Evolutionary conservation across 106 monocot genomes (phyloP), one percentile per base, ranked within the genome.

Genomic region (Posidonia australis): DNA sequence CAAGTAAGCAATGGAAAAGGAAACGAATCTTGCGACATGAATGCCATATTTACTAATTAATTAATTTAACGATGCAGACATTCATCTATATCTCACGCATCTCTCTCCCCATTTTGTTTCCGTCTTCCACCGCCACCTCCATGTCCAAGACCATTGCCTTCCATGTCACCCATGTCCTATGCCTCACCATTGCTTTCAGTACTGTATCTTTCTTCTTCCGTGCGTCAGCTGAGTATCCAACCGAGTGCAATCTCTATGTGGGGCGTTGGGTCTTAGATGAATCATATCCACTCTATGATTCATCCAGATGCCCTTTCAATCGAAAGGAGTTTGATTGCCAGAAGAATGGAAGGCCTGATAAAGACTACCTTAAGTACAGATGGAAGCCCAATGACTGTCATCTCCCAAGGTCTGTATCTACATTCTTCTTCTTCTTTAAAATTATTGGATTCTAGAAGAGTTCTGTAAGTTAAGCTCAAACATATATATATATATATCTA

Each of bases 261-360:
- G 92, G 92, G 10, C 84, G 70, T 14, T 92, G 92, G 92, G 77
- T 84, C 10, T 68, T 68, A 41, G 92, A 92, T 32, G 46, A 67
- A 2, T 82, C 87, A 1, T 84, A 82, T 63, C 87, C 87, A 5
- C 65, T 82, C 25, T 92, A 84, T 59, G 78, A 84, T 55, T 82
- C 87, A 0, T 44, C 77, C 21, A 54, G 44, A 46, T 87, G 87
- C 75, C 87, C 87, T 4, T 87, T 87, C 67, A 19, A 84, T 19
- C 67, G 77, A 17, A 77, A 71, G 16, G 86, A 92, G 77, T 92
- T 92, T 55, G 76, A 87, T 57, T 92, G 87, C 77, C 77, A 73
- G 58, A 79, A 76, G 69, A 84, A 82, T 36, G 87, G 92, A 62
- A 76, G 91, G 21, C 78, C 81, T 9, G 91, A 92, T 45, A 60